Evolutionary conservation across 2,329 filamentous ascomycete genomes (phyloP), one percentile per base, ranked within the genome.

Genomic region (Alternaria alternata): DNA sequence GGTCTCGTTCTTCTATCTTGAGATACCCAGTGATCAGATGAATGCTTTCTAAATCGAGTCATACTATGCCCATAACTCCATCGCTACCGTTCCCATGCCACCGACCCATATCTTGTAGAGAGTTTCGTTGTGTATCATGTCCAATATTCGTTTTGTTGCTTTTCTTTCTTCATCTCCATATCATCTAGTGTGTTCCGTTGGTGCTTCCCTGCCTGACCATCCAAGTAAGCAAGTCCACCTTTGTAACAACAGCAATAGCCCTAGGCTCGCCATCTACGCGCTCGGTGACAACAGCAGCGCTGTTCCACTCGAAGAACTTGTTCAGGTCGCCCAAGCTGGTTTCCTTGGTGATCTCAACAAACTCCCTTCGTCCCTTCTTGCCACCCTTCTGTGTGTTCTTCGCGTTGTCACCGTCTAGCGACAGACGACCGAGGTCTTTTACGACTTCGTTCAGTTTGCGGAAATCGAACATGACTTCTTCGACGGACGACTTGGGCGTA

Each of bases 281-380:
- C 78, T 98, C 94, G 0, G 94, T 99, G 3, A 99, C 93, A 49
- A 99, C 89, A 0, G 95, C 95, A 0, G 95, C 94, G 69, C 91
- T 95, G 81, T 99, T 98, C 93, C 95, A 98, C 81, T 98, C 93
- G 67, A 98, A 93, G 81, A 99, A 99, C 73, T 91, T 89, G 83
- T 93, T 94, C 54, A 99, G 85, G 44, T 91, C 89, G 47, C 86
- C 87, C 39, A 99, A 84, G 3, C 91, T 91, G 1, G 95, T 99
- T 67, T 97, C 92, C 76, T 91, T 84, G 7, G 95, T 98, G 75
- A 99, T 97, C 81, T 98, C 91, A 51, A 98, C 91, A 80, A 97
- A 99, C 75, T 91, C 89, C 22, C 79, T 75, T 78, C 87, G 59
- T 22, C 65, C 67, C 54, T 66, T 69, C 51, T 67, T 65, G n/a